Conservation (phyloP, 352 stramenopile genomes). For the Pythium oligandrum region DNA sequence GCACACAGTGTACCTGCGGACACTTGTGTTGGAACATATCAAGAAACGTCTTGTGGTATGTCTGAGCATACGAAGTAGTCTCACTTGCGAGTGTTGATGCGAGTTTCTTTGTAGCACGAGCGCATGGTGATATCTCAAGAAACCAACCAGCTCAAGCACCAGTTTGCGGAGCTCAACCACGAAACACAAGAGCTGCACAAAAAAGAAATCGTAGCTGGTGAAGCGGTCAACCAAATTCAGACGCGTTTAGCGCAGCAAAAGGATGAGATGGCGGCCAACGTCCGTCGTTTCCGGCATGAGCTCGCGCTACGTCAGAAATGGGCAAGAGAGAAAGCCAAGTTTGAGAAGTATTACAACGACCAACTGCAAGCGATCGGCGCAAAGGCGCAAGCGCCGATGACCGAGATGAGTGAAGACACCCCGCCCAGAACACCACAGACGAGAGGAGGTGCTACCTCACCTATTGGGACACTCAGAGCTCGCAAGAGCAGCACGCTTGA, state of each 20-base stretch:
- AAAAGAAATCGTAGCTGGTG: slow-evolving; percentile 62
- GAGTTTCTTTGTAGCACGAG: slow-evolving; percentile 27
- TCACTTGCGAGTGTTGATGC: background rate
- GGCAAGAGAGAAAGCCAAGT: slow-evolving; percentile 75
- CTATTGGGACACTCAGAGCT: background rate
- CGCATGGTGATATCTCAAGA: slow-evolving; percentile 38
- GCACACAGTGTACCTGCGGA: slow-evolving; percentile 52
- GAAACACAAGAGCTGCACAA: slow-evolving; percentile 75
- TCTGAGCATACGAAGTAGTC: background rate
- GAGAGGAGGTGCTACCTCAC: slow-evolving; percentile 5
- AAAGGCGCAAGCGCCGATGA: slow-evolving; percentile 2
- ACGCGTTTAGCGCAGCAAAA: slow-evolving; percentile 62
- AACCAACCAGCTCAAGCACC: slow-evolving; percentile 61
- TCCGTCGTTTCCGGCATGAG: slow-evolving; percentile 63
- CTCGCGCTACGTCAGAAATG: slow-evolving; percentile 71
- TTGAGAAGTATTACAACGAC: slow-evolving; percentile 82
- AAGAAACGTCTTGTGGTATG: slow-evolving; percentile 60
- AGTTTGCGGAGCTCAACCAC: slow-evolving; percentile 54
- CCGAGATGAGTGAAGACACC: background rate
- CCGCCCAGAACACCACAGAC: background rate
- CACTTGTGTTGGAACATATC: slow-evolving; percentile 76
- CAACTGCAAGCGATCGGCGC: slow-evolving; percentile 32
- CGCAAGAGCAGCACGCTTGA: too few relatives aligned
- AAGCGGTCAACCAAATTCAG: slow-evolving; percentile 71
- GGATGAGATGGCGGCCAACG: slow-evolving; percentile 52